Percentiles rank a stretch among this genome's conserved stretches.
These are phyloP conservation scores for Aphanomyces astaci DNA, from an alignment of 352 stramenopile species.

Conservation along the genomic window DNA sequence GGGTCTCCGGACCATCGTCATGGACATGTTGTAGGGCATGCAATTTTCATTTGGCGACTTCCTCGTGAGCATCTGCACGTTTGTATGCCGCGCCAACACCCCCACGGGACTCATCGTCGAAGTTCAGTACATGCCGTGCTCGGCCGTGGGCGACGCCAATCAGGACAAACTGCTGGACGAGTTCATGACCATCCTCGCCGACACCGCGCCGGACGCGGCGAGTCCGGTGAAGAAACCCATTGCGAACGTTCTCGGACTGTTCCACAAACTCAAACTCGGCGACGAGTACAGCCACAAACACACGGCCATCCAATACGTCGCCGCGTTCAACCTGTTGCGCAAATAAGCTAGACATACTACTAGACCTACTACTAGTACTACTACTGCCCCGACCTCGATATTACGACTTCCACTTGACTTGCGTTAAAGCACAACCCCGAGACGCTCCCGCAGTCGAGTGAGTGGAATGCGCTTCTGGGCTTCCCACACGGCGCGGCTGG, in stretches of 20 bases:
- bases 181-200: slow-evolving; percentile 61
- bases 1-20: background rate
- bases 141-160: slow-evolving; percentile 27
- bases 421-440: slow-evolving; percentile 8
- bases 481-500: background rate
- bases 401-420: no score
- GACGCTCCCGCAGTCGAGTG: background rate
- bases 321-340: slow-evolving; percentile 77
- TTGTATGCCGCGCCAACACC: slow-evolving; percentile 80
- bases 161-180: slow-evolving; percentile 74
- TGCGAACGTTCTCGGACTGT: slow-evolving; percentile 49
- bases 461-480: slow-evolving; percentile 3
- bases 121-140: slow-evolving; percentile 76
- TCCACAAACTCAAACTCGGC: slow-evolving; percentile 63
- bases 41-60: slow-evolving; percentile 81
- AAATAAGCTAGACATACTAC: slow-evolving; percentile 78
- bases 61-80: slow-evolving; percentile 75
- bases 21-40: slow-evolving; percentile 35
- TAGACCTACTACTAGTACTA: no score
- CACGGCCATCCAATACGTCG: slow-evolving; percentile 81
- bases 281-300: slow-evolving; percentile 80
- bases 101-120: slow-evolving; percentile 73
- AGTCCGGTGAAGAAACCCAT: slow-evolving; percentile 59
- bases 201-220: slow-evolving; percentile 18
- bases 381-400: no score